Evolutionary conservation across 2,329 filamentous ascomycete species (phyloP), one percentile per base, ranked within the genome.

Genomic region (Cordyceps tenuipes): DNA sequence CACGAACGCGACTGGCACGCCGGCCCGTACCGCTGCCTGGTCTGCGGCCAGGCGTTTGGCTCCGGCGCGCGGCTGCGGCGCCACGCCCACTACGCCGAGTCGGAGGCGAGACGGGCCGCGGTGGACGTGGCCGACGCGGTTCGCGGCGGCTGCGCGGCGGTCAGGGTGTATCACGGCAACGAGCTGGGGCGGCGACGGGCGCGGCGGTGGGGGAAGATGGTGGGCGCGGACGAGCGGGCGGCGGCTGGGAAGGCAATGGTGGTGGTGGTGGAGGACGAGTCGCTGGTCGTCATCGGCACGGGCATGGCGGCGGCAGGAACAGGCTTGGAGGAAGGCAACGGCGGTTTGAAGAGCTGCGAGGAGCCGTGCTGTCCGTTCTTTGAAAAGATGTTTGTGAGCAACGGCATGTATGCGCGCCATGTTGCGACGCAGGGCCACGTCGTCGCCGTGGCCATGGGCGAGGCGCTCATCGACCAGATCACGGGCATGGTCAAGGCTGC

Each of bases 1-100:
- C 61, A 62, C 26, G 54, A 61, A 3, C 3, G 5, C 0, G 59
- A 61, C n/a, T 61, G 54, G 53, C 61, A 62, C 21, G 23, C 31
- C 1, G 61, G 50, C 0, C 61, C 61, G 1, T 62, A 62, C 31
- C 13, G 13, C 5, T 62, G 61, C 23, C 17, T 31, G 13, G 15
- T 60, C 17, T 60, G 57, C 17, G 57, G 57, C 3, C 41, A 48
- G 10, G 7, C 0, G 1, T 60, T 54, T 19, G 31, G 50, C 5
- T 54, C 43, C 3, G 50, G 10, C 4, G 13, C 57, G 3, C 19
- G 36, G 3, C 41, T 52, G 0, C 48, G 29, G 1, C 47, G 57
- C 0, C 57, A 59, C 12, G 26, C 2, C 0, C 57, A 59, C 13
- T 47, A 52, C 17, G 7, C 10, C 0, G 48, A 46, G 3, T 46